phyloP scores from a whole-genome alignment of 306 rosid genomes.

The Hippophae tibetana region DNA sequence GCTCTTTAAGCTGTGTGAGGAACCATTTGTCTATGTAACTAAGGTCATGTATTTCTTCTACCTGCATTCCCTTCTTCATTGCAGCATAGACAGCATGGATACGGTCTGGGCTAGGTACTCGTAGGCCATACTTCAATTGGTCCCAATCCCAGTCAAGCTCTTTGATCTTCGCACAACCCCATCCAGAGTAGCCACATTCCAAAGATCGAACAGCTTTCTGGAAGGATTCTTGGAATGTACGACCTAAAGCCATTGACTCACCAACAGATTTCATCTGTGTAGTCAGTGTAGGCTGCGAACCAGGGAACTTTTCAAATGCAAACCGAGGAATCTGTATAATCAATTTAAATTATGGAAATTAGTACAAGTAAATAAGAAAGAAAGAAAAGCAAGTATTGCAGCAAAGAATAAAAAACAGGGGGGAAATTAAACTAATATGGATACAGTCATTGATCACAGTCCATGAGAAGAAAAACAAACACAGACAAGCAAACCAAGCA shows the following conservation, averaged over 20 bases:
- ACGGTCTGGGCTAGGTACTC: constrained; percentile 93
- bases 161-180: constrained; percentile 76
- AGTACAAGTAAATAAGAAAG: constrained; percentile 5
- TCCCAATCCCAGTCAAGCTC: constrained; percentile 87
- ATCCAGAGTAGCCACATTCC: constrained; percentile 77
- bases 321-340: constrained; percentile 87
- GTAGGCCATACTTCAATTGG: constrained; percentile 72
- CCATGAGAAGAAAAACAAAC: too few relatives aligned
- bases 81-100: constrained; percentile 87
- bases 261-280: constrained; percentile 99
- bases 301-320: constrained; percentile 97
- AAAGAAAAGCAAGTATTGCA: neutral
- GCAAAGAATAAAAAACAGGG: too few relatives aligned
- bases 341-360: constrained; percentile 4
- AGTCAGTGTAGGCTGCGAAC: constrained; percentile 83
- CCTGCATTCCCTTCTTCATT: constrained; percentile 87
- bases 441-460: too few relatives aligned
- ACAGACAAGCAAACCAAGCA: too few relatives aligned
- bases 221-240: constrained; percentile 92
- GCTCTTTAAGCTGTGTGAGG: constrained; percentile 76
- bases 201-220: constrained; percentile 91
- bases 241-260: constrained; percentile 88
- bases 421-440: too few relatives aligned
- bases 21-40: constrained; percentile 88
- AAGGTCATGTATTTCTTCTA: constrained; percentile 71